Conservation (phyloP, 805 yeast genomes). For the Pichia scutulata region DNA sequence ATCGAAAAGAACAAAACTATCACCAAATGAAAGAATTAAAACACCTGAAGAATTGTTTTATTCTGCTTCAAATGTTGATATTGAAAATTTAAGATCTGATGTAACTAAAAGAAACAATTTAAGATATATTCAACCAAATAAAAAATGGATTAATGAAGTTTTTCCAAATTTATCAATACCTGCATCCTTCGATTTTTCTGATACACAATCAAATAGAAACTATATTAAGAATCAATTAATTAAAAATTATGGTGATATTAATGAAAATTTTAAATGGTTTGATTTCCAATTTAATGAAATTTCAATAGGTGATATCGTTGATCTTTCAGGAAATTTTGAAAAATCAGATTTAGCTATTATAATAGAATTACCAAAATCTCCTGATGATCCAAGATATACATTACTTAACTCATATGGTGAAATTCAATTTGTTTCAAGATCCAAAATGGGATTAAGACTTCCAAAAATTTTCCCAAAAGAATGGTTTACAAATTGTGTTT, state of each 20-base stretch:
- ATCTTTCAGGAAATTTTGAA: conserved; percentile 35
- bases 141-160: conserved; percentile 20
- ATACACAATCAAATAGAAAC: conserved; percentile 14
- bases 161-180: conserved; percentile 12
- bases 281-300: conserved; percentile 26
- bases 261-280: conserved; percentile 8
- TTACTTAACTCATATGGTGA: conserved; percentile 52
- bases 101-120: conserved; percentile 16
- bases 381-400: conserved; percentile 48
- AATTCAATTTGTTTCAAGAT: conserved; percentile 39
- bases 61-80: conserved; percentile 22
- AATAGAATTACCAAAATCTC: conserved; percentile 41
- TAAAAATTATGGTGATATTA: conserved; percentile 14
- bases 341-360: conserved; percentile 45
- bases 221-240: conserved; percentile 10
- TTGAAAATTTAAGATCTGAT: conserved; percentile 20
- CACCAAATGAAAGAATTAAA: conserved; percentile 13
- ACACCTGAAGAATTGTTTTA: conserved; percentile 27
- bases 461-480: conserved; percentile 42
- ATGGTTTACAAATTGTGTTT: conserved; percentile 27
- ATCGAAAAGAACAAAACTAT: conserved; percentile 4
- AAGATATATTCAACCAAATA: conserved; percentile 26
- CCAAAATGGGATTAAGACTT: conserved; percentile 41
- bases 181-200: conserved; percentile 12
- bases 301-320: conserved; percentile 57